Base-by-base conservation (phyloP, 1,284 basidiomycete species). In the Heterobasidion irregulare region DNA sequence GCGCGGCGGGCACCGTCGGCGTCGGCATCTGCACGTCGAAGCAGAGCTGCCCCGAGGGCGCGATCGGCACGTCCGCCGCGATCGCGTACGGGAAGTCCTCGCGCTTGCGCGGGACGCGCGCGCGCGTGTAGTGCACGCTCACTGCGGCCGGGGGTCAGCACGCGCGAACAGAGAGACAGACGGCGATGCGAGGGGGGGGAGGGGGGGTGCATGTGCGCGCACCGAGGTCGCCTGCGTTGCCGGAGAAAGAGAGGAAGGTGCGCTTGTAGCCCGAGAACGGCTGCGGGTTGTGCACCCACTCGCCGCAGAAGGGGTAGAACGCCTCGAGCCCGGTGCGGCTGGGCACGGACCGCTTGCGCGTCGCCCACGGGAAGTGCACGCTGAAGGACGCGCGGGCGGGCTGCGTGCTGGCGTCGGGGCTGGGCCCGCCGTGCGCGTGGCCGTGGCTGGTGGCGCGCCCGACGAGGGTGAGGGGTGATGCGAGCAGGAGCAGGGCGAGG, bases 141-240 rank as follows among this genome's bases (percentile, higher is more conserved):
- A 53, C 52, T 53, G 8, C 35, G 18, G 18, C 10, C 13, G 33
- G 33, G 48, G 8, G 16, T n/a, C 32, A 16, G 8, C 32, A 3
- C 26, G 33, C 16, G 48, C 12, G 10, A 12, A 3, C 12, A 41
- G n/a, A 12, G 2, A n/a, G n/a, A 5, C n/a, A 41, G 38, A 41
- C 12, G n/a, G n/a, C n/a, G n/a, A n/a, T n/a, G n/a, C n/a, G n/a
- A n/a, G n/a, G n/a, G n/a, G n/a, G n/a, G n/a, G n/a, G n/a, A n/a
- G n/a, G n/a, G n/a, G n/a, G n/a, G n/a, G n/a, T n/a, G n/a, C n/a
- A n/a, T n/a, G n/a, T n/a, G n/a, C 3, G 41, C 52, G n/a, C 26
- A 53, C 52, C 52, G 43, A 53, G 52, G 44, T 53, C 52, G 19
- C 52, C 52, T 4, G 43, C 41, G 16, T 45, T n/a, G n/a, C 52